These are phyloP conservation scores for Cornus suecica DNA, from an alignment of 148 eudicot species.

Conservation along the genomic window DNA sequence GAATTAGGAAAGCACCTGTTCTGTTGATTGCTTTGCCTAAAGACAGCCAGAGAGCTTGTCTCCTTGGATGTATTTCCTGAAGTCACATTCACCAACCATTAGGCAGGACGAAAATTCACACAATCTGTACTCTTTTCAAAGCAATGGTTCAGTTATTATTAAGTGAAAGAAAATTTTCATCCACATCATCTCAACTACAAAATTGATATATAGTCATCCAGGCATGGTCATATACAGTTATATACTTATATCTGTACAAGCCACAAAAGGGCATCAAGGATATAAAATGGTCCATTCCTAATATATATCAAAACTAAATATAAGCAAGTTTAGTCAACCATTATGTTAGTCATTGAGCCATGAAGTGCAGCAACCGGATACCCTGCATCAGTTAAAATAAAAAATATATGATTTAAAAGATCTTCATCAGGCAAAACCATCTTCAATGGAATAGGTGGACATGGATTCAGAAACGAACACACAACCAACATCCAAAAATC, in stretches of 20 bases:
- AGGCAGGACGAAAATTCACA: neutral
- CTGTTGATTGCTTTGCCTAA: neutral
- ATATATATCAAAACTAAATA: neutral
- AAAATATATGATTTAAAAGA: neutral
- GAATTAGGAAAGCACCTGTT: constrained; percentile 8
- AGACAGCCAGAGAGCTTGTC: constrained; percentile 4
- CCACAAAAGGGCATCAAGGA: neutral
- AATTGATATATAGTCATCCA: neutral
- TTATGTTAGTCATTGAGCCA: neutral
- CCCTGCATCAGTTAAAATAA: neutral
- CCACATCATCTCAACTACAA: neutral
- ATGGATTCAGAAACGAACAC: neutral
- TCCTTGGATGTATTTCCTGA: constrained; percentile 13
- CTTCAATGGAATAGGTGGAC: neutral
- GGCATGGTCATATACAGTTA: neutral
- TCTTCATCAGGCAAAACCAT: neutral
- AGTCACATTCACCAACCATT: neutral
- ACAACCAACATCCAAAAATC: neutral
- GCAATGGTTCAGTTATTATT: neutral
- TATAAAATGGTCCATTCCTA: too few relatives aligned
- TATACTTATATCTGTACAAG: neutral
- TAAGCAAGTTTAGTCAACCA: neutral
- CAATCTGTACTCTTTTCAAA: neutral
- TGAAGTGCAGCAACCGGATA: neutral
- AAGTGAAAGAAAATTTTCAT: neutral